These are phyloP conservation scores for Malus sylvestris DNA, from an alignment of 306 rosid genomes.

Conservation along the genomic window DNA sequence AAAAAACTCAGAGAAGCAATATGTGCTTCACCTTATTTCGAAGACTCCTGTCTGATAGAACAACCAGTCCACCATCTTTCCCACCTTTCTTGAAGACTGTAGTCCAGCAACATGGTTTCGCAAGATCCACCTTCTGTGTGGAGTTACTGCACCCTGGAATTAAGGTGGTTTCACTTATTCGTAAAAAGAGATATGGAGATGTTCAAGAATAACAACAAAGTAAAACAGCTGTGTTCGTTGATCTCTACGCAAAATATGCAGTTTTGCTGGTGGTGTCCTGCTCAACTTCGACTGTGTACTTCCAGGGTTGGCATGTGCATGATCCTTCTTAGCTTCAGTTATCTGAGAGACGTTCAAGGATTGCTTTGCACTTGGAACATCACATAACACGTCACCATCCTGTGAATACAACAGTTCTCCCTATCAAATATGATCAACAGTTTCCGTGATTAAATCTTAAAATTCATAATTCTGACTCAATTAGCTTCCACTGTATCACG, in stretches of 20 bases:
- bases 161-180: constrained; percentile 19
- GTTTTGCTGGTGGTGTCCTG: constrained; percentile 21
- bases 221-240: constrained; percentile 38
- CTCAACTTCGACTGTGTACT: constrained; percentile 36
- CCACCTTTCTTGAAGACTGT: constrained; percentile 53
- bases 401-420: constrained; percentile 41
- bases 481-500: neutral
- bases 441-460: neutral
- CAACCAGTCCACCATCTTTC: constrained; percentile 45
- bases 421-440: neutral
- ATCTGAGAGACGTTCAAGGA: constrained; percentile 22
- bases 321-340: constrained; percentile 27
- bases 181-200: constrained; percentile 16
- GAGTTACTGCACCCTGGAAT: constrained; percentile 49
- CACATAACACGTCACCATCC: constrained; percentile 27
- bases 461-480: neutral
- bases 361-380: constrained; percentile 31
- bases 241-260: constrained; percentile 28
- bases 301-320: constrained; percentile 31
- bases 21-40: constrained; percentile 67
- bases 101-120: constrained; percentile 70
- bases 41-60: constrained; percentile 69
- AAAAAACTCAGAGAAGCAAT: constrained; percentile 5
- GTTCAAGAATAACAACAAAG: constrained; percentile 36
- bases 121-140: constrained; percentile 50